Evolutionary conservation across 2,329 filamentous ascomycete species (phyloP).

Genomic region (Septoria petroselini): DNA sequence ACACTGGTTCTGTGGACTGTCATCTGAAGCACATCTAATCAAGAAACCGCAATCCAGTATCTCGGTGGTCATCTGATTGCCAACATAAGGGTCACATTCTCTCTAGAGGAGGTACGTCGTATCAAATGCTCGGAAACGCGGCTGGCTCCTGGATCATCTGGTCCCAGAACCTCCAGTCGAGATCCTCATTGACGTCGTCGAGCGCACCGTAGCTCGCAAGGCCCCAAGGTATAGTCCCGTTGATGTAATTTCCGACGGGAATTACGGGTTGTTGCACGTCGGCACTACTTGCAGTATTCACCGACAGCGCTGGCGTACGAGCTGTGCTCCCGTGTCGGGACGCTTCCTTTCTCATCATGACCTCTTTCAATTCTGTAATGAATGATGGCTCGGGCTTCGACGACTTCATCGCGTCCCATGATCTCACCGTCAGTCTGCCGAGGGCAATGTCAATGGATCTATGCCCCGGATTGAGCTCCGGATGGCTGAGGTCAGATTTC

Average conservation of each 20-base stretch:
- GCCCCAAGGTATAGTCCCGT: conserved; percentile 17
- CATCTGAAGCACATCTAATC: no score
- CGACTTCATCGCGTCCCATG: conserved; percentile 41
- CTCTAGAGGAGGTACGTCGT: not conserved
- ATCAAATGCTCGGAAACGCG: conserved; percentile 11
- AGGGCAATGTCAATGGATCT: conserved; percentile 45
- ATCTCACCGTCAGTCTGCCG: conserved; percentile 44
- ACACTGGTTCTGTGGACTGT: no score
- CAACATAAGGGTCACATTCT: no score
- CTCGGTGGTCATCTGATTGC: no score
- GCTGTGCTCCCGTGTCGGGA: conserved; percentile 17
- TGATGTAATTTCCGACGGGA: conserved; percentile 19
- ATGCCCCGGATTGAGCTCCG: conserved; percentile 40
- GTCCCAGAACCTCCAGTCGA: conserved; percentile 26
- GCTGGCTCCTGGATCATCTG: conserved; percentile 19
- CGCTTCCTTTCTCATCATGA: conserved; percentile 17
- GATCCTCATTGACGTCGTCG: conserved; percentile 10
- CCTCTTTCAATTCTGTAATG: conserved; percentile 17
- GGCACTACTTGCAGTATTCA: conserved; percentile 13
- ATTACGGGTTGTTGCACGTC: conserved; percentile 11
- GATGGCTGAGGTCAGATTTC: conserved; percentile 39
- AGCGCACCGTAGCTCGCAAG: conserved; percentile 14
- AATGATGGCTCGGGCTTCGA: conserved; percentile 15
- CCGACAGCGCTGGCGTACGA: conserved; percentile 15
- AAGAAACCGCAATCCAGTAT: no score